Percentiles rank a stretch among this genome's conserved stretches.
Evolutionary conservation across 2,329 filamentous ascomycete species (phyloP).

Genomic region (Ascocoryne sarcoides): DNA sequence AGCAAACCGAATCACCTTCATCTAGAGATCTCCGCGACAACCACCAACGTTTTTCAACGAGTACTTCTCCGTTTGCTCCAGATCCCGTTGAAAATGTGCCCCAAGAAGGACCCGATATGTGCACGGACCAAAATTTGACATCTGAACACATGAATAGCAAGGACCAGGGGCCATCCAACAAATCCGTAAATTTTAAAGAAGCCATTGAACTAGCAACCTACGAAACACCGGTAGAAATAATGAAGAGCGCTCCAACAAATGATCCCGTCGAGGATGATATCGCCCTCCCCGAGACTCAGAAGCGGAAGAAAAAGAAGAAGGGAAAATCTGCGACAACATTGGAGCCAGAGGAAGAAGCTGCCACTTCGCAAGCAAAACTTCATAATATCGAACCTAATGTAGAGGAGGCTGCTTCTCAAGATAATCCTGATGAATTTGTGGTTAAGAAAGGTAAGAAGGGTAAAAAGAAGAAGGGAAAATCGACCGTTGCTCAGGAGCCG

Average conservation of each 20-base stretch:
- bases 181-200: not conserved
- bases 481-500: conserved; percentile 7
- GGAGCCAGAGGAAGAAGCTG: not conserved
- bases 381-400: not conserved
- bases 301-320: not conserved
- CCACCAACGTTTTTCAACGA: not conserved
- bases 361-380: not conserved
- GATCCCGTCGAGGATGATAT: not conserved
- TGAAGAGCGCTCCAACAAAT: not conserved
- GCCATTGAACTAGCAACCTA: not conserved
- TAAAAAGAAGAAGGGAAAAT: conserved; percentile 28
- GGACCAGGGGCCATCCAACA: not conserved
- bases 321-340: not conserved
- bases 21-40: not conserved
- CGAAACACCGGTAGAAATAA: not conserved
- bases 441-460: conserved; percentile 20
- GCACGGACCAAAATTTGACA: not conserved
- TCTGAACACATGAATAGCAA: not conserved
- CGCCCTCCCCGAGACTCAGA: not conserved
- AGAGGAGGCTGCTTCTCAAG: no score
- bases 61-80: not conserved
- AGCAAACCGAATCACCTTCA: not conserved
- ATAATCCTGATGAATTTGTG: no score
- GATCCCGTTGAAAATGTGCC: not conserved
- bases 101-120: not conserved